Evolutionary conservation across 2,329 filamentous ascomycete genomes (phyloP), one percentile per base, ranked within the genome.

Genomic region (Clarireedia homoeocarpa): DNA sequence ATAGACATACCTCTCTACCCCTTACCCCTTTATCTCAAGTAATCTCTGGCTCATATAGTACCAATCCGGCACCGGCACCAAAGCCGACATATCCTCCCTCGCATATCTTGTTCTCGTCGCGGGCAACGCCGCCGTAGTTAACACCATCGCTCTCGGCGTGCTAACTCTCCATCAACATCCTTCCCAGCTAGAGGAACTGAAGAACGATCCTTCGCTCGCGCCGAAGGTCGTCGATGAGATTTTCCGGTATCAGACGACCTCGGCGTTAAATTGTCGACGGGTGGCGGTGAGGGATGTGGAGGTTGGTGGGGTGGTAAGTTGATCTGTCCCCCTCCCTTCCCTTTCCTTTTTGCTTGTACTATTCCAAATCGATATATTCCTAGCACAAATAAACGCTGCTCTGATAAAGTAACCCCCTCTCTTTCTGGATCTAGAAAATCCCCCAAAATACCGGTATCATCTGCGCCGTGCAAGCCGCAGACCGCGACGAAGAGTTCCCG

Each of bases 61-160:
- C 14, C 24, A 69, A 36, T 77, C 75, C 46, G 76, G 75, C 1
- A 77, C 75, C 38, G 70, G 70, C 2, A 78, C 74, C 0, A 75
- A 75, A 0, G 65, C 71, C 5, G 75, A 77, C 53, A 76, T 75
- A 0, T 71, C 74, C 4, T 40, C 34, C 14, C 48, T 78, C 48
- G 74, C 76, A 0, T 78, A 79, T 62, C 65, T 79, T 6, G 67
- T 78, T 5, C 71, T 79, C 1, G 75, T 77, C 1, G 76, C 77
- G 0, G 76, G 76, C 2, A 80, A 79, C 39, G 77, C 76, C 0
- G 78, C 77, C 0, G 75, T 78, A 73, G 72, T 78, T 4, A 77
- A 73, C 62, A 78, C 76, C 72, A 78, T 78, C 55, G 69, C 71
- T 1, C 67, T 78, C 34, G 76, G 76, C 10, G 67, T 77, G 7